Conservation (phyloP, 441 rosid genomes). For the Populus trichocarpa region DNA sequence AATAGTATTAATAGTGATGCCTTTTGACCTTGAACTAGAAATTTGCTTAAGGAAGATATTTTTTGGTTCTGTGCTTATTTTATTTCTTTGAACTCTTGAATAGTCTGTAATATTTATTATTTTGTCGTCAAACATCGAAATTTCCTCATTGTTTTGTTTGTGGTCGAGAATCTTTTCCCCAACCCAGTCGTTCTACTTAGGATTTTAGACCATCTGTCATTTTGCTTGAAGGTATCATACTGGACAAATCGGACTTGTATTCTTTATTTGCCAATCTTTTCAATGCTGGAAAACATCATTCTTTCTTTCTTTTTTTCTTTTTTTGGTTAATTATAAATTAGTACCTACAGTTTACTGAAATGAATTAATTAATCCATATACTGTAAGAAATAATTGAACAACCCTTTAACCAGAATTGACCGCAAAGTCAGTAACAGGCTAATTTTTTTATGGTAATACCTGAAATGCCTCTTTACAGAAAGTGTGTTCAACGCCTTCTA, state of each 20-base stretch:
- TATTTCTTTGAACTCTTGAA: conserved; percentile 2
- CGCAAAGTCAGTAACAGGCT: background rate
- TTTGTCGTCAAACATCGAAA: background rate
- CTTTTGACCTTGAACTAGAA: conserved; percentile 14
- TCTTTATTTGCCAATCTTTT: background rate
- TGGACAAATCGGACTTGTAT: background rate
- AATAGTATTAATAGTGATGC: conserved; percentile 21
- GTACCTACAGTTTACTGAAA: background rate
- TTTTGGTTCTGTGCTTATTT: background rate
- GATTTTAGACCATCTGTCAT: background rate
- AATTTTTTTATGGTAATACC: too few species aligned
- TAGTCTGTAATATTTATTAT: background rate
- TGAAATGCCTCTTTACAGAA: background rate
- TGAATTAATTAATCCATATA: background rate
- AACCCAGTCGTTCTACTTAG: background rate
- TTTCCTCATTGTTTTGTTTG: background rate
- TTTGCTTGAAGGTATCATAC: background rate
- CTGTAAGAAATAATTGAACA: background rate
- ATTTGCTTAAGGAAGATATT: background rate
- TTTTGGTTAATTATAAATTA: background rate
- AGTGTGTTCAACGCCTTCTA: background rate
- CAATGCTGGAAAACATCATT: background rate
- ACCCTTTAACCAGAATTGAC: background rate
- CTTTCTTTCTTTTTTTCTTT: too few species aligned
- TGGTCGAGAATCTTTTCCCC: background rate